These are phyloP conservation scores for Coprinopsis strossmayeri DNA, from an alignment of 768 basidiomycete genomes.

Conservation along the genomic window DNA sequence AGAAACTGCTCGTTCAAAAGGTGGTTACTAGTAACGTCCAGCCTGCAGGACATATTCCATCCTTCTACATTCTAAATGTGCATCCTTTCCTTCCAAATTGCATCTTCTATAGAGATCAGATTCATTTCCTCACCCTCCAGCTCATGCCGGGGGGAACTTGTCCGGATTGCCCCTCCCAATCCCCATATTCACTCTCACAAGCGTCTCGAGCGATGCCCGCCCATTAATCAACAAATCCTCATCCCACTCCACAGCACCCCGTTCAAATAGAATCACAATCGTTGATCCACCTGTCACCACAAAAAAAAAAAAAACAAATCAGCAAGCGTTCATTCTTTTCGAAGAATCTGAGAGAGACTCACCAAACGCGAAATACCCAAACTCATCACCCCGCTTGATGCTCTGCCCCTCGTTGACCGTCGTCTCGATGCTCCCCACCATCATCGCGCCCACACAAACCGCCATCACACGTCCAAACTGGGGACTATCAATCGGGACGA, in stretches of 20 bases:
- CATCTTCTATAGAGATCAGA: no score
- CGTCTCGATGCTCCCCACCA: constrained; percentile 86
- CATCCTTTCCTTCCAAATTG: no score
- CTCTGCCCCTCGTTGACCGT: constrained; percentile 81
- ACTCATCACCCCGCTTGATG: constrained; percentile 81
- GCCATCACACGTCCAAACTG: constrained; percentile 90
- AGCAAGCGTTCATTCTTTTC: neutral
- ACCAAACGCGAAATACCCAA: constrained; percentile 97
- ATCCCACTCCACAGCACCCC: constrained; percentile 82
- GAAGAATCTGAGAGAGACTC: constrained; percentile 19
- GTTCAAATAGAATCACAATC: constrained; percentile 86
- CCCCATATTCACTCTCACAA: constrained; percentile 84
- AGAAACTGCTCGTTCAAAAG: no score
- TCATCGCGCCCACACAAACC: constrained; percentile 91
- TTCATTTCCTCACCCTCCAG: neutral
- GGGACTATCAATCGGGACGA: constrained; percentile 86
- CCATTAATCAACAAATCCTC: constrained; percentile 85
- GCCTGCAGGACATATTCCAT: no score
- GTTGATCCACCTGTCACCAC: constrained; percentile 96
- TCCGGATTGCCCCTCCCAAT: constrained; percentile 40
- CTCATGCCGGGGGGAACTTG: neutral
- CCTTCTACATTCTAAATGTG: no score
- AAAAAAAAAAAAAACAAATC: constrained; percentile 5
- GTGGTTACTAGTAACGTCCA: no score
- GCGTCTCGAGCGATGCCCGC: constrained; percentile 80